Evolutionary conservation across 169 alveolate species (phyloP), one percentile per base, ranked within the genome.

Genomic region (Cryptosporidium ryanae): DNA sequence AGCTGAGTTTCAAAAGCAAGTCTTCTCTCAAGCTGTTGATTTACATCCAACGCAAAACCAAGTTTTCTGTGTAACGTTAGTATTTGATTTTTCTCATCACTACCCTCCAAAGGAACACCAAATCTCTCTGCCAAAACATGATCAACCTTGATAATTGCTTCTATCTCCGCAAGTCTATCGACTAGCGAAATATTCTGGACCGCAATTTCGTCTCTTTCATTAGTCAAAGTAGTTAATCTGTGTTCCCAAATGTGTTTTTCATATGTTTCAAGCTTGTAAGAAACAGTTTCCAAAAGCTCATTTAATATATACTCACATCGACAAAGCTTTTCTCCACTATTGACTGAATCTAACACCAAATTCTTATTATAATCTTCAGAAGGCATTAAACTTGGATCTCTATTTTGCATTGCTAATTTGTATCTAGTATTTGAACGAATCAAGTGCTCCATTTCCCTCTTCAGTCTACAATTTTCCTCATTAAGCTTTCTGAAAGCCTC

Each of bases 1-100:
- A 91, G 84, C 27, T 84, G 91, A 3, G 92, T 70, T 32, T 91
- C 94, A 54, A 66, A 90, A 8, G 92, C 93, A 55, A 91, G 61
- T 34, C 94, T 87, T 70, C 94, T 82, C 64, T 91, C 94, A 55
- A 91, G 87, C 55, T 91, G 93, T 63, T 82, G 83, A 66, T 91
- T 91, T 61, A 91, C 90, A 65, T 90, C 91, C 91, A 76, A 76
- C 43, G 87, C 87, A 76, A 76, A 76, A 46, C 87, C 87, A 48
- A 76, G 63, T 63, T 76, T 76, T 3, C 87, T 52, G 27, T 76
- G 87, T 10, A 76, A 59, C n/a, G 70, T 76, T 21, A 76, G 27
- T 12, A 76, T 76, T 44, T 76, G 87, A 29, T 76, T 76, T 38
- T 76, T 76, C 23, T 76, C 87, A 61, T 76, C 87, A 23, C 76